phyloP scores from a whole-genome alignment of 176 grass and related monocot genomes.

The Secale cereale region DNA sequence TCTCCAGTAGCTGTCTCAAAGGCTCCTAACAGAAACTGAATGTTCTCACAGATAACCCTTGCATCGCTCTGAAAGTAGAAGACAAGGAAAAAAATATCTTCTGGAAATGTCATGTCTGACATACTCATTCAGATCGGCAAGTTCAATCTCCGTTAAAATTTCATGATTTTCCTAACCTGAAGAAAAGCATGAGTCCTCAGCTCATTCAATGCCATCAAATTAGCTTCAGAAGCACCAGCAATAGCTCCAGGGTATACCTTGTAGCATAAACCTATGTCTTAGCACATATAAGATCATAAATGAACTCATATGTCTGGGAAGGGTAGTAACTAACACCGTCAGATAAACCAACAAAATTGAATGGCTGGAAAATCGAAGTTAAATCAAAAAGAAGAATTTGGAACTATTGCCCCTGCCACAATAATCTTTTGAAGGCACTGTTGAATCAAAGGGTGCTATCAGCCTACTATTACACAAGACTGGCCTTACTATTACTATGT shows the following conservation, averaged over 20 bases:
- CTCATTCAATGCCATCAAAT: slow-evolving; percentile 96
- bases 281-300: slow-evolving; percentile 51
- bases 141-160: not conserved
- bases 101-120: slow-evolving; percentile 14
- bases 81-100: not conserved
- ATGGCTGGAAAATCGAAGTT: not conserved
- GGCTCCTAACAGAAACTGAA: slow-evolving; percentile 85
- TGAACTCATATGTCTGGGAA: slow-evolving; percentile 24
- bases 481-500: not conserved
- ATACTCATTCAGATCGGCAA: not conserved
- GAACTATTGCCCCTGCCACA: not conserved
- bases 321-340: slow-evolving; percentile 8
- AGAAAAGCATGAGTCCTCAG: slow-evolving; percentile 67
- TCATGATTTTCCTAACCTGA: slow-evolving; percentile 59
- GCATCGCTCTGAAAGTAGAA: slow-evolving; percentile 49
- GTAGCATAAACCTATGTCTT: slow-evolving; percentile 49
- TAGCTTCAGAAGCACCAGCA: slow-evolving; percentile 73
- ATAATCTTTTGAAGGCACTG: slow-evolving; percentile 15
- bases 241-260: slow-evolving; percentile 85
- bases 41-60: slow-evolving; percentile 56
- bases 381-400: not conserved
- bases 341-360: slow-evolving; percentile 2
- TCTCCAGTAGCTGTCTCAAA: slow-evolving; percentile 94
- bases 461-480: not conserved
- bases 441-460: not conserved